A percentile compares a stretch with the other conserved stretches of the same genome.
Evolutionary conservation across 1,284 basidiomycete genomes (phyloP).

Genomic region (Peniophora sp.): DNA sequence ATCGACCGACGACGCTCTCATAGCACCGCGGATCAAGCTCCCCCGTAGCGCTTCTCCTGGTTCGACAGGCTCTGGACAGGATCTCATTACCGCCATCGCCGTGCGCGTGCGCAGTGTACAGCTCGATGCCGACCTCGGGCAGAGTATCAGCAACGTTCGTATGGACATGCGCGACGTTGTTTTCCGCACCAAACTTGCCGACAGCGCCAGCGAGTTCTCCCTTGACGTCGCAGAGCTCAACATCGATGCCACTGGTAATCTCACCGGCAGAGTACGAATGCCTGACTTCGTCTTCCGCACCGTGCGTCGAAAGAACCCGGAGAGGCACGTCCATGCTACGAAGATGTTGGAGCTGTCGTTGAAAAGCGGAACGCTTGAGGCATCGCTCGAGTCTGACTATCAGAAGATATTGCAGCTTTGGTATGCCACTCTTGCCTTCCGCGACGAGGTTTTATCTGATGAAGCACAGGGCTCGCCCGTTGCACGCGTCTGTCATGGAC

Average conservation of each 20-base stretch:
- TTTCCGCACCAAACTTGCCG: constrained; percentile 54
- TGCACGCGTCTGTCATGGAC: constrained; percentile 70
- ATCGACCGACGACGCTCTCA: neutral
- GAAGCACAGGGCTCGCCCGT: constrained; percentile 63
- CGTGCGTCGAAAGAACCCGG: constrained; percentile 43
- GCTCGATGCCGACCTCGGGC: constrained; percentile 71
- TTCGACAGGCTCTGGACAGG: constrained; percentile 27
- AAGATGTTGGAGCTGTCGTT: constrained; percentile 70
- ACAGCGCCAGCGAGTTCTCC: constrained; percentile 51
- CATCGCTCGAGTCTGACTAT: constrained; percentile 70
- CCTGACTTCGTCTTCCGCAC: constrained; percentile 75
- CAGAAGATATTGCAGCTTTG: constrained; percentile 73
- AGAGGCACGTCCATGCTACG: constrained; percentile 13
- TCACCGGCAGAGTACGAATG: constrained; percentile 64
- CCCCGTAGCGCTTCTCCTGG: constrained; percentile 8
- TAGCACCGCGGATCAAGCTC: neutral
- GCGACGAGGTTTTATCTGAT: constrained; percentile 1
- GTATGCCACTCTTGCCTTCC: constrained; percentile 32
- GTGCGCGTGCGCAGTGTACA: constrained; percentile 66
- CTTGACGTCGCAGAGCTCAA: constrained; percentile 58
- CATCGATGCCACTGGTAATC: constrained; percentile 62
- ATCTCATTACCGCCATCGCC: constrained; percentile 52
- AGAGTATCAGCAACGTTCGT: constrained; percentile 59
- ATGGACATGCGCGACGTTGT: constrained; percentile 57
- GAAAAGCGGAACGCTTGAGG: constrained; percentile 65